Evolutionary conservation across 371 early-diverging fungal genomes (phyloP), one percentile per base, ranked within the genome.

Genomic region (Rhizopus microsporus): DNA sequence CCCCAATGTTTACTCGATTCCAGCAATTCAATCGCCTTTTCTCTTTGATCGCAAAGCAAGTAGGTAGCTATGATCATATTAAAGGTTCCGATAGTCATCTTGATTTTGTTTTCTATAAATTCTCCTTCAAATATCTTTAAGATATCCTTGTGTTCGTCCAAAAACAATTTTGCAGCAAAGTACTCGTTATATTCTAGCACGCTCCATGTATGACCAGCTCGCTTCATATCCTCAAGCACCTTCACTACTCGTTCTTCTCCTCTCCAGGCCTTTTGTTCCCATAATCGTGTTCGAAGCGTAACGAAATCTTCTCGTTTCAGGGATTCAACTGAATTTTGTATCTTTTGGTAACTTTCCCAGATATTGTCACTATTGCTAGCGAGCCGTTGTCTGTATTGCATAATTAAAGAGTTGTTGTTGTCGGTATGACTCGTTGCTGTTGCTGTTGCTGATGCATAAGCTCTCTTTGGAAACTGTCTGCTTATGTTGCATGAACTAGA

Each of bases 61-160:
- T 69, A 77, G 13, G 77, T 74, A 1, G 74, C 77, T 17, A 82
- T 33, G 5, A 82, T 51, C 6, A 66, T 71, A 56, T 76, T 76
- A 40, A 79, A 70, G 2, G 76, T 65, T 1, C 72, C 74, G 9
- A 50, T 51, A 17, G 59, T 74, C 10, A 64, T 16, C 3, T 50
- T 39, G 8, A 43, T 12, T 40, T 44, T 23, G 0, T 43, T 12
- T 3, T 50, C 38, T 39, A 69, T 56, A 2, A 51, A 49, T 4
- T 62, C 13, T 44, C 61, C 65, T 10, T 56, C 15, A 50, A 65
- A 72, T 44, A 68, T 59, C 23, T 57, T 54, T 17, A 76, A 31
- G 29, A 79, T 68, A 29, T 72, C 80, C 7, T 68, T 46, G 35
- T 79, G 66, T 30, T 69, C 49, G 9, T 69, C 67, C 37, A 74